Percentiles rank a stretch among this genome's conserved stretches.
These are phyloP conservation scores for Wickerhamiella galacta DNA, from an alignment of 805 yeast genomes.

Conservation along the genomic window DNA sequence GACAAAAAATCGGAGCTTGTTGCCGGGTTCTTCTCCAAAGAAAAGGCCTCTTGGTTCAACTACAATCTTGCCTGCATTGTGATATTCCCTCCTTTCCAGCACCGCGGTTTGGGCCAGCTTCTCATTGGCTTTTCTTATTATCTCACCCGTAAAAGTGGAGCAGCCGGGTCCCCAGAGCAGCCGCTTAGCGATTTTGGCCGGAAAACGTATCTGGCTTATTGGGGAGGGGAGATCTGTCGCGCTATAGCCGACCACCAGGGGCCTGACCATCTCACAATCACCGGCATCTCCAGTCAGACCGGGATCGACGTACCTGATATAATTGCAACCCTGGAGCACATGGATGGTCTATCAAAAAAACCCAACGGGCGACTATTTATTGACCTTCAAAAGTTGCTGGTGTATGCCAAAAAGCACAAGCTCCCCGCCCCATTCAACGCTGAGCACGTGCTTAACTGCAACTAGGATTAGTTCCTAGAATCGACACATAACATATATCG, in stretches of 20 bases:
- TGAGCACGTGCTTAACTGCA: too few species aligned
- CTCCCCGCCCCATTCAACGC: conserved; percentile 1
- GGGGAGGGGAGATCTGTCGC: conserved; percentile 42
- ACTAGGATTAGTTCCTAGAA: too few species aligned
- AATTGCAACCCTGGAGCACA: conserved; percentile 17
- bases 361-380: background rate
- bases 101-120: conserved; percentile 58
- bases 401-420: background rate
- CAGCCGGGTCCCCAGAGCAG: conserved; percentile 75
- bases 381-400: conserved; percentile 1
- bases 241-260: conserved; percentile 7
- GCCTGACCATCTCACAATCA: conserved; percentile 2
- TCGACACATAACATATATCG: too few species aligned
- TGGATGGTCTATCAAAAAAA: conserved; percentile 14
- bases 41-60: conserved; percentile 53
- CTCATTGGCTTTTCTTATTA: conserved; percentile 72
- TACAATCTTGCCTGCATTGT: conserved; percentile 85
- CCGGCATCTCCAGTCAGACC: conserved; percentile 18
- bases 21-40: conserved; percentile 89
- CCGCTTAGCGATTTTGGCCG: conserved; percentile 78
- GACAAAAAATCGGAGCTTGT: conserved; percentile 26
- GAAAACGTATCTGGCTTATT: conserved; percentile 52
- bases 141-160: conserved; percentile 45
- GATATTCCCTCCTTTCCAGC: conserved; percentile 83
- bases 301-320: conserved; percentile 23